Conservation (phyloP, 2,329 filamentous ascomycete species). For the Pestalotiopsis fici region DNA sequence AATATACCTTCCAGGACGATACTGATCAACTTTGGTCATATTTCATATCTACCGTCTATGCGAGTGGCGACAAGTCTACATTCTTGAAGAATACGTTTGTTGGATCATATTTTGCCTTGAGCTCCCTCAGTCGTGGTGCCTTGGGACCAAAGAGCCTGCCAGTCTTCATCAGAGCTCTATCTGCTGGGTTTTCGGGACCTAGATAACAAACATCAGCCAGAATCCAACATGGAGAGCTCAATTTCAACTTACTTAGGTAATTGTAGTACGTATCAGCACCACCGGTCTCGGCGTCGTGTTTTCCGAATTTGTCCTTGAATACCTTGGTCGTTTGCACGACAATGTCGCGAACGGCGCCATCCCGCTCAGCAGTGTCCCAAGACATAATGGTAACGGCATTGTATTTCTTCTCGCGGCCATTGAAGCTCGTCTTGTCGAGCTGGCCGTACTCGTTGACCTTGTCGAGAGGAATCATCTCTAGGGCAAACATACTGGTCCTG, state of each 20-base stretch:
- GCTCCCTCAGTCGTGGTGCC: constrained; percentile 23
- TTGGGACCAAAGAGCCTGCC: constrained; percentile 30
- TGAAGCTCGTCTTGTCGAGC: constrained; percentile 1
- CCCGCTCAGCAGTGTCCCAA: neutral
- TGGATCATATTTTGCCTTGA: constrained; percentile 36
- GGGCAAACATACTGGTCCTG: neutral
- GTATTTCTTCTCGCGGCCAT: neutral
- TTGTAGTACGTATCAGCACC: constrained; percentile 5
- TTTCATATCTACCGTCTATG: neutral
- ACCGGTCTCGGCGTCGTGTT: neutral
- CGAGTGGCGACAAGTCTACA: neutral
- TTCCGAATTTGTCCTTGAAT: neutral
- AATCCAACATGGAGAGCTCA: neutral
- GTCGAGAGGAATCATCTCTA: neutral
- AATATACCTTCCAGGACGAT: neutral
- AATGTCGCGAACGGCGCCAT: neutral
- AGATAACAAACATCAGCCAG: neutral
- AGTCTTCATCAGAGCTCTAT: constrained; percentile 17
- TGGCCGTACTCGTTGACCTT: constrained; percentile 1
- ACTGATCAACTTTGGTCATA: neutral
- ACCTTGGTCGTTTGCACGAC: neutral
- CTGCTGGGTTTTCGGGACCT: constrained; percentile 9
- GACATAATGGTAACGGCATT: neutral
- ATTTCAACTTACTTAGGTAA: neutral
- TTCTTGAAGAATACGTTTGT: constrained; percentile 33